A percentile compares a stretch with the other conserved stretches of the same genome.
These are phyloP conservation scores for Penicillium frequentans DNA, from an alignment of 2,329 filamentous ascomycete species.

Conservation along the genomic window DNA sequence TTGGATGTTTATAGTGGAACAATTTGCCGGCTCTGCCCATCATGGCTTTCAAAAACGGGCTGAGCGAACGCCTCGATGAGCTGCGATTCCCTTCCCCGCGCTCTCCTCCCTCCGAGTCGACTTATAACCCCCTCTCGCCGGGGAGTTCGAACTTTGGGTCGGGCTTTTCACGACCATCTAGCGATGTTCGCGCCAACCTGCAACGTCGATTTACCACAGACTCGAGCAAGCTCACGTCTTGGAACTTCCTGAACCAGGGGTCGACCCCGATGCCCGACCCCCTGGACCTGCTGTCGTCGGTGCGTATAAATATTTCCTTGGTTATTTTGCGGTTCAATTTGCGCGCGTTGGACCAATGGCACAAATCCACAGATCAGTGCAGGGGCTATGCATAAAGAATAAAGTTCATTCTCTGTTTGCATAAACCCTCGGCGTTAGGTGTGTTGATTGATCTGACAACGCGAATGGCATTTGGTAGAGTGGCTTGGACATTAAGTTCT, in stretches of 20 bases:
- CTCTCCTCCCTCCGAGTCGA: conserved; percentile 72
- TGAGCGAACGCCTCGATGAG: conserved; percentile 72
- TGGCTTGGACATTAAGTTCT: background rate
- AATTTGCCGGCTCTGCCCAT: conserved; percentile 31
- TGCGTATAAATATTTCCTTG: conserved; percentile 36
- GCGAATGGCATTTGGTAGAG: background rate
- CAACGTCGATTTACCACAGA: conserved; percentile 94
- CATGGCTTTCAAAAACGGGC: conserved; percentile 66
- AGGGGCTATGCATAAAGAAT: background rate
- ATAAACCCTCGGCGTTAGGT: background rate
- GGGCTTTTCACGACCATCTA: conserved; percentile 53
- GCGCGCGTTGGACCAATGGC: background rate
- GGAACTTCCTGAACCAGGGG: conserved; percentile 64
- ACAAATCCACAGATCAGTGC: background rate
- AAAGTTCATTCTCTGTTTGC: background rate
- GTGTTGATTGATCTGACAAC: background rate
- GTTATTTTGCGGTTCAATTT: background rate
- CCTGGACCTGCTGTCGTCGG: conserved; percentile 54
- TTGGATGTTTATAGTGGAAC: conserved; percentile 32
- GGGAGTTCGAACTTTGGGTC: conserved; percentile 63
- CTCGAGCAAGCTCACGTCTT: conserved; percentile 73
- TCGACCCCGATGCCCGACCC: conserved; percentile 55
- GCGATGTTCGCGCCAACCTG: conserved; percentile 73
- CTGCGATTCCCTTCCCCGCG: conserved; percentile 75
- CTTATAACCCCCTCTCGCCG: conserved; percentile 72